Base-by-base conservation (phyloP, 2,329 filamentous ascomycete genomes). In the Diatrype stigma region DNA sequence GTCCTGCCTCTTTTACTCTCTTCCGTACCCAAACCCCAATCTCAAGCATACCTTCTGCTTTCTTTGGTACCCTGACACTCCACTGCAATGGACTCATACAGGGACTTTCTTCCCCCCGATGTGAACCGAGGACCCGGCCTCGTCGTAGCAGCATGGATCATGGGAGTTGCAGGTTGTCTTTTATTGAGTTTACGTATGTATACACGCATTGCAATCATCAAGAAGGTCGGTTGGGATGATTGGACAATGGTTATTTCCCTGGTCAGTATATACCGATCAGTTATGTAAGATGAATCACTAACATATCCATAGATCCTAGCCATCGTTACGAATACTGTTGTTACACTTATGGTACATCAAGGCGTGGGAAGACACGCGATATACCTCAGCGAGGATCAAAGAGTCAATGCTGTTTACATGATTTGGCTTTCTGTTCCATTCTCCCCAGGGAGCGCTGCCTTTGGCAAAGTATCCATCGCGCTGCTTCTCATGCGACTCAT, bases 401-500 rank as follows among this genome's bases (percentile, higher is more conserved):
- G 45, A 47, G 45, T 47, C 8, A 47, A 47, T 6, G 45, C 45
- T 11, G 19, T 47, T 14, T 38, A 47, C 30, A 47, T 38, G 45
- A 38, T 38, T 38, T 47, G 45, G 45, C 30, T 47, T 7, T 22
- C 17, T 22, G 45, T 47, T 14, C 30, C 45, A 7, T 47, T 47
- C 45, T 35, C 45, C 30, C 45, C 45, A 14, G 32, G 45, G 3
- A 37, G 45, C 19, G 45, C 45, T 14, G 45, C 45, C 23, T 47
- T 47, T n/a, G 45, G 45, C 16, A 47, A 47, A 23, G 17, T 47
- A 14, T 47, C 45, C 30, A 47, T 47, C 35, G 30, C 45, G 16
- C 17, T 47, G 32, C 26, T 47, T 38, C 45, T 47, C 30, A 47
- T 37, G 45, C 45, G 45, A 4, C 45, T 47, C n/a, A 47, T 47